Percentiles rank a stretch among this genome's conserved stretches.
These are phyloP conservation scores for Yarrowia sp. DNA, from an alignment of 805 yeast genomes.

Conservation along the genomic window DNA sequence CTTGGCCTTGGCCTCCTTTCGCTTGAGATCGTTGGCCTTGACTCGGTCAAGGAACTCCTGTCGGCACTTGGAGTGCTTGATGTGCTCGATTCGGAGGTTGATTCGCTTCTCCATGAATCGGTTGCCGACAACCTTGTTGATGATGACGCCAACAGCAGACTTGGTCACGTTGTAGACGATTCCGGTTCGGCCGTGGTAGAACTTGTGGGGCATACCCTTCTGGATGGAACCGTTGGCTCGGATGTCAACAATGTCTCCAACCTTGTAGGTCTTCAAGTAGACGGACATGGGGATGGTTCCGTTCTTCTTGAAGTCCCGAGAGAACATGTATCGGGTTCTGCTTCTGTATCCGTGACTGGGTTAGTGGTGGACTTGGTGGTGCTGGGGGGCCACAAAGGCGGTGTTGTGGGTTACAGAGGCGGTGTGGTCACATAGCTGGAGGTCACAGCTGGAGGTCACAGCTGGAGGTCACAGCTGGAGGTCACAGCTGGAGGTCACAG, in stretches of 20 bases:
- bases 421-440: too few relatives aligned
- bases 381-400: too few relatives aligned
- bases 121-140: slow-evolving; percentile 98
- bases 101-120: slow-evolving; percentile 99
- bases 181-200: slow-evolving; percentile 99
- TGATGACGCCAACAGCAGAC: slow-evolving; percentile 96
- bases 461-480: too few relatives aligned
- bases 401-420: too few relatives aligned
- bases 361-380: background rate
- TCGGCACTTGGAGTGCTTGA: slow-evolving; percentile 99
- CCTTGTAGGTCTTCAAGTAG: slow-evolving; percentile 97
- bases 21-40: slow-evolving; percentile 92
- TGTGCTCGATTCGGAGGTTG: slow-evolving; percentile 98
- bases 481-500: too few relatives aligned
- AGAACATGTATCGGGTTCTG: slow-evolving; percentile 99
- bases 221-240: slow-evolving; percentile 99
- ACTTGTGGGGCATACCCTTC: slow-evolving; percentile 99
- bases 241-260: slow-evolving; percentile 99
- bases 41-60: slow-evolving; percentile 99
- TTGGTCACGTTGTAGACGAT: slow-evolving; percentile 98
- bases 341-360: slow-evolving; percentile 86
- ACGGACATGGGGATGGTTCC: slow-evolving; percentile 94
- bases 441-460: too few relatives aligned
- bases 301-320: slow-evolving; percentile 98
- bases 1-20: slow-evolving; percentile 91